Evolutionary conservation across 768 basidiomycete species (phyloP), one percentile per base, ranked within the genome.

Genomic region (Podaxis carcinomalis): DNA sequence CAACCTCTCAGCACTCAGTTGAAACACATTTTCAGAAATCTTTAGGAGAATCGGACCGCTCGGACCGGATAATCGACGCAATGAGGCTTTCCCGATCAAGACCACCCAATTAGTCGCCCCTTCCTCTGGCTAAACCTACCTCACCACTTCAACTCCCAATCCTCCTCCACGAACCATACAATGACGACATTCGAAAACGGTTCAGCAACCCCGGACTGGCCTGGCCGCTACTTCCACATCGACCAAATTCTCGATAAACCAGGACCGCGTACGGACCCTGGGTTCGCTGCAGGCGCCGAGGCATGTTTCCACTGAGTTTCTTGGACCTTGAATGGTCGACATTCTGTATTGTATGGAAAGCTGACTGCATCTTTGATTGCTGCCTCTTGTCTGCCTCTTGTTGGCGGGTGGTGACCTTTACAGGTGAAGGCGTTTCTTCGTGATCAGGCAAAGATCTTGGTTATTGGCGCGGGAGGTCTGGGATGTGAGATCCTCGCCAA

Each of bases 401-500:
- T 19, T 44, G 16, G 42, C 5, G 6, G 27, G 25, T 36, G 44
- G 27, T 19, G n/a, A 13, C 28, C 13, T 27, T 44, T 53, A 10
- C 65, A 97, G 95, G 90, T 94, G 53, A 98, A 96, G 69, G 78
- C 83, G 57, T 96, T 98, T 69, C 79, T 99, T 16, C 77, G 94
- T 56, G 82, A 85, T 50, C 77, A 89, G 63, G 89, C 90, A 72
- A 98, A 97, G 79, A 90, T 98, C 67, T 84, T 98, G 46, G 96
- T 98, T 65, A 98, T 99, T 68, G 97, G 97, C 35, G 97, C 97
- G 28, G 97, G 97, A 36, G 97, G 97, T 59, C 79, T 99, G 44
- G 97, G 97, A 10, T 99, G 91, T 74, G 97, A 99, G 80, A 98
- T 98, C 66, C 81, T 99, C 44, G 92, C 95, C 62, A 97, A 98